A percentile compares a stretch with the other conserved stretches of the same genome.
phyloP scores from a whole-genome alignment of 2,329 filamentous ascomycete species.

The Hypoxylon sp. region DNA sequence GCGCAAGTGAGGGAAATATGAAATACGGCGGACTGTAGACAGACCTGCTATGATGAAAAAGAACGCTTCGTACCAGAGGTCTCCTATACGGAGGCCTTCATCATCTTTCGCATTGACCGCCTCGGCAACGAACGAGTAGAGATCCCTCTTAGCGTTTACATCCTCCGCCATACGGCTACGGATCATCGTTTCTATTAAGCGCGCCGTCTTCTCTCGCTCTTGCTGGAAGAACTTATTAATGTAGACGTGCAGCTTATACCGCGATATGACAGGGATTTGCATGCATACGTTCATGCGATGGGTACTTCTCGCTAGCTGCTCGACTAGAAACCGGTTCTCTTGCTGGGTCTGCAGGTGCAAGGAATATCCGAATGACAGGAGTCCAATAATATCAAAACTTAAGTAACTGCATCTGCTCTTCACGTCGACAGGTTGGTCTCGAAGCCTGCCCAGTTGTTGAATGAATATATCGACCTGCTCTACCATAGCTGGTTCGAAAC shows the following conservation, averaged over 20 bases:
- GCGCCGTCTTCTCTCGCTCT: slow-evolving; percentile 9
- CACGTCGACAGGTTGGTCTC: slow-evolving; percentile 27
- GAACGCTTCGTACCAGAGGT: slow-evolving; percentile 39
- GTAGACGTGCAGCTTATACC: not conserved
- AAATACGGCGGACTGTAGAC: not conserved
- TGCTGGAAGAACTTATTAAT: slow-evolving; percentile 17
- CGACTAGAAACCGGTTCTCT: slow-evolving; percentile 19
- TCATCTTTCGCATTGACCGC: slow-evolving; percentile 9
- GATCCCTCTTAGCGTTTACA: slow-evolving; percentile 54
- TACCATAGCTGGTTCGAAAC: slow-evolving; percentile 36
- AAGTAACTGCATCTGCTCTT: slow-evolving; percentile 20
- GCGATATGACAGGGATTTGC: slow-evolving; percentile 18
- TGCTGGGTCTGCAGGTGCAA: slow-evolving; percentile 30
- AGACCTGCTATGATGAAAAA: slow-evolving; percentile 37
- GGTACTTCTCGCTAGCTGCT: slow-evolving; percentile 2
- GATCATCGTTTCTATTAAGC: slow-evolving; percentile 30
- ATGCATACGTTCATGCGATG: slow-evolving; percentile 25
- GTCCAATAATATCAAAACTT: slow-evolving; percentile 33
- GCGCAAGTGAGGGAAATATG: not conserved
- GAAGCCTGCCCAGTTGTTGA: not conserved
- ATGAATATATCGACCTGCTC: slow-evolving; percentile 38
- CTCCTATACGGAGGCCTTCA: slow-evolving; percentile 12
- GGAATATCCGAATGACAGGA: slow-evolving; percentile 33
- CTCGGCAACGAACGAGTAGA: slow-evolving; percentile 62
- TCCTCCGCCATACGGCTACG: slow-evolving; percentile 8